phyloP scores from a whole-genome alignment of 345 rosid genomes.

The Brassica rapa region DNA sequence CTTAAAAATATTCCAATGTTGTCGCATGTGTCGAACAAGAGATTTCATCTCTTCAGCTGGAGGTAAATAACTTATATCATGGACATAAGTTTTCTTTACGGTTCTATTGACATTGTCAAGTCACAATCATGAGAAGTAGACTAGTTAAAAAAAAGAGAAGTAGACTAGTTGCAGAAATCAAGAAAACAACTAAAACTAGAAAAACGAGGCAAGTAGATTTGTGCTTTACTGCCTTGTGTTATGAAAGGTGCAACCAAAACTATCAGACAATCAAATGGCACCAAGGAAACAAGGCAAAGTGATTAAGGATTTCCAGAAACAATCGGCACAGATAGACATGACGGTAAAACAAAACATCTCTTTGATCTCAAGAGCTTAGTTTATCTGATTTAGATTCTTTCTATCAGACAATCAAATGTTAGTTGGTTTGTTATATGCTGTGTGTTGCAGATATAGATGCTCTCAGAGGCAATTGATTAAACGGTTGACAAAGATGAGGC shows the following conservation, averaged over 20 bases:
- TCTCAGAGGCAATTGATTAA: not conserved
- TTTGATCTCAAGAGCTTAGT: too few species aligned
- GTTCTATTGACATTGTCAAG: not conserved
- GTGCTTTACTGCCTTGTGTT: not conserved
- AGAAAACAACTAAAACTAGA: conserved; percentile 46
- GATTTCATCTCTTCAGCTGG: conserved; percentile 91
- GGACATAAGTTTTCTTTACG: not conserved
- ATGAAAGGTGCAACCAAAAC: too few species aligned
- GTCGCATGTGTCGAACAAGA: conserved; percentile 78
- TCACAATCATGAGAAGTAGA: not conserved
- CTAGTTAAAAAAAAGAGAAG: too few species aligned
- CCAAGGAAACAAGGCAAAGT: too few species aligned
- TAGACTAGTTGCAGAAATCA: conserved; percentile 30
- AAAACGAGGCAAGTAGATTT: conserved; percentile 62
- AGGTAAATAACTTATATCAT: conserved; percentile 47
- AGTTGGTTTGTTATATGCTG: too few species aligned
- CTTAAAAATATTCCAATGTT: too few species aligned
- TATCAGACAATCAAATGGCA: too few species aligned
- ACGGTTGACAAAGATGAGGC: conserved; percentile 98
- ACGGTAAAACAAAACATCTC: too few species aligned
- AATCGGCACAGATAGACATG: too few species aligned
- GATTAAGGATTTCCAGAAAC: too few species aligned
- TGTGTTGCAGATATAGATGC: conserved; percentile 70
- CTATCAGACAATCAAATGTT: too few species aligned
- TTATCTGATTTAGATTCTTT: too few species aligned